phyloP scores from a whole-genome alignment of 192 early-diverging fungal species.

The Paraglomus occultum region DNA sequence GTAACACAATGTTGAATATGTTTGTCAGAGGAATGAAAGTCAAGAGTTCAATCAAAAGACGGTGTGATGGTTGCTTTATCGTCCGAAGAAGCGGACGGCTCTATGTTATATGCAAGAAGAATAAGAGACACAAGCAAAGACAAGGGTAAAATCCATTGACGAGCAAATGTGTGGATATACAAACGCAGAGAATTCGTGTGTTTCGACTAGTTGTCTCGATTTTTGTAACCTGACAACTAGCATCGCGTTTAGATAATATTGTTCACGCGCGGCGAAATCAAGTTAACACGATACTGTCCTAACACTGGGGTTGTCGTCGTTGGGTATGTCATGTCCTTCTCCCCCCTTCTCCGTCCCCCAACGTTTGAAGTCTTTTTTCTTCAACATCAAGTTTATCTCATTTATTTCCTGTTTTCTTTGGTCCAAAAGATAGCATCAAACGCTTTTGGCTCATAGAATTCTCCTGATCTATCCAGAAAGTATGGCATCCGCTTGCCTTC shows the following conservation, averaged over 20 bases:
- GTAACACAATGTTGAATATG: constrained; percentile 19
- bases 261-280: too few relatives aligned
- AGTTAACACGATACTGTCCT: too few relatives aligned
- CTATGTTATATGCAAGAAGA: constrained; percentile 86
- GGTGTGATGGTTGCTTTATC: constrained; percentile 89
- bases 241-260: too few relatives aligned
- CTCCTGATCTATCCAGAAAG: constrained; percentile 40
- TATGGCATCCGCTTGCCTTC: constrained; percentile 37
- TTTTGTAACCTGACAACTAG: too few relatives aligned
- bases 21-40: constrained; percentile 79
- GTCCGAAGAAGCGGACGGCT: constrained; percentile 80
- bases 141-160: constrained; percentile 61
- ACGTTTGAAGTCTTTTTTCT: too few relatives aligned
- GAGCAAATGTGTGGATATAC: too few relatives aligned
- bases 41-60: constrained; percentile 82
- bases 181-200: too few relatives aligned
- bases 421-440: constrained; percentile 41
- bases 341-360: too few relatives aligned
- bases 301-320: too few relatives aligned
- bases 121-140: constrained; percentile 94
- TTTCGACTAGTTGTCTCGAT: too few relatives aligned
- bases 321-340: too few relatives aligned
- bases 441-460: constrained; percentile 38
- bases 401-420: neutral
- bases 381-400: too few relatives aligned